Evolutionary conservation across 768 basidiomycete genomes (phyloP).

Genomic region (Mycena capillaripes): DNA sequence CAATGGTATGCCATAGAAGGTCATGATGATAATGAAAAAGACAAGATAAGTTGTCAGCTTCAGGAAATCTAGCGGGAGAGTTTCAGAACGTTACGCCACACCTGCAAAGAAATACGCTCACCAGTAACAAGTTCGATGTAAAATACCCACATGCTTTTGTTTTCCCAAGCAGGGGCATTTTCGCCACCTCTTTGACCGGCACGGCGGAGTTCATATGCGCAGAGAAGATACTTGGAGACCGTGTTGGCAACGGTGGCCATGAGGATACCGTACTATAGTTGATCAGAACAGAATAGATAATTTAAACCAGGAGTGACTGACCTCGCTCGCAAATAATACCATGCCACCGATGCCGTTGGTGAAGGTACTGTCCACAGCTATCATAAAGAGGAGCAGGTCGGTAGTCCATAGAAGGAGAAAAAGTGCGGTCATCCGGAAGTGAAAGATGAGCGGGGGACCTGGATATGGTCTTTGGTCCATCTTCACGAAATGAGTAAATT

Average conservation of each 20-base stretch:
- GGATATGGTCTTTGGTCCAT: constrained; percentile 98
- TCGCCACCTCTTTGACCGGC: constrained; percentile 85
- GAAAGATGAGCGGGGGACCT: constrained; percentile 86
- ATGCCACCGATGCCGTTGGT: constrained; percentile 88
- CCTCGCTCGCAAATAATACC: constrained; percentile 97
- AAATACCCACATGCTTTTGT: constrained; percentile 97
- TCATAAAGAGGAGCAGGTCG: constrained; percentile 83
- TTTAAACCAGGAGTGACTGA: constrained; percentile 50
- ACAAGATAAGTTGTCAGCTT: constrained; percentile 93
- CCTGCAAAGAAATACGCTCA: constrained; percentile 50
- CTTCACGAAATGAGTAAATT: constrained; percentile 57
- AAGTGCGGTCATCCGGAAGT: constrained; percentile 83
- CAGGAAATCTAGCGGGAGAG: constrained; percentile 79
- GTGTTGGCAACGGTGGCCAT: constrained; percentile 85
- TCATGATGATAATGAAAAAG: constrained; percentile 95
- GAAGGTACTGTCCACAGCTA: constrained; percentile 86
- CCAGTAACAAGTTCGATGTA: constrained; percentile 95
- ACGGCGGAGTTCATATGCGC: constrained; percentile 84
- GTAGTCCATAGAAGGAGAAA: constrained; percentile 81
- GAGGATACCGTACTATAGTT: constrained; percentile 85
- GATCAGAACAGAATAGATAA: constrained; percentile 12
- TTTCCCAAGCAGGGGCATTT: constrained; percentile 94
- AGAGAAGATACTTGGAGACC: constrained; percentile 86
- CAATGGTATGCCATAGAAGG: constrained; percentile 93
- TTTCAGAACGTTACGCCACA: constrained; percentile 22